Conservation (phyloP, 2,329 filamentous ascomycete genomes). For the Fusarium equiseti region DNA sequence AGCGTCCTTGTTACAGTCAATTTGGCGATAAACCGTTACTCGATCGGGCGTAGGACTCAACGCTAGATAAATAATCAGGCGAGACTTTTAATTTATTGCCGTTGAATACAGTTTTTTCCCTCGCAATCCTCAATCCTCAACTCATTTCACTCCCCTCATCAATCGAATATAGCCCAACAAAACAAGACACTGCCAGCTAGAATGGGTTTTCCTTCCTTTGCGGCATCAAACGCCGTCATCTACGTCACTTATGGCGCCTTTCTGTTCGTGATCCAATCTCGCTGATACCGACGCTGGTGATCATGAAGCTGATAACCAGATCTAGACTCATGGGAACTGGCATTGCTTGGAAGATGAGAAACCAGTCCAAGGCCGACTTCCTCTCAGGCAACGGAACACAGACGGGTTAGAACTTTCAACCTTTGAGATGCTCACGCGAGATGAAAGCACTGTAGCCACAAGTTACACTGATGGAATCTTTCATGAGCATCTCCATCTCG, state of each 20-base stretch:
- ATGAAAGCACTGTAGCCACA: neutral
- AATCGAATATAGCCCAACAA: neutral
- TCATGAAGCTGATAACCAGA: slow-evolving; percentile 31
- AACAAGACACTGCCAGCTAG: neutral
- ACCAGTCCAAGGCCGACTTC: slow-evolving; percentile 77
- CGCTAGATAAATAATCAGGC: slow-evolving; percentile 27
- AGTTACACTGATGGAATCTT: neutral
- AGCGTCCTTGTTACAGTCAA: slow-evolving; percentile 19
- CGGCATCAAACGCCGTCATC: slow-evolving; percentile 86
- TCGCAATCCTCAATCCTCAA: neutral
- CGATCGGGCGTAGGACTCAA: slow-evolving; percentile 25
- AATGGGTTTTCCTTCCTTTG: slow-evolving; percentile 81
- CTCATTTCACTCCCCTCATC: neutral
- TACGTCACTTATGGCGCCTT: slow-evolving; percentile 84
- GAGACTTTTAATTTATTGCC: slow-evolving; percentile 29
- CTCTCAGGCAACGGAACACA: slow-evolving; percentile 84
- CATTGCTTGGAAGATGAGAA: slow-evolving; percentile 68
- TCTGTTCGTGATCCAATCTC: slow-evolving; percentile 66
- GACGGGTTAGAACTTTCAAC: slow-evolving; percentile 72
- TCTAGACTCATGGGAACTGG: slow-evolving; percentile 71
- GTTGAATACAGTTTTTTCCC: slow-evolving; percentile 6
- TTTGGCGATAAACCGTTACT: slow-evolving; percentile 34
- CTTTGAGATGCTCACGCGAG: slow-evolving; percentile 8
- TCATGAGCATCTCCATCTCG: slow-evolving; percentile 11
- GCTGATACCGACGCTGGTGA: neutral